Conservation (phyloP, 352 stramenopile species). For the Phytophthora fragariae region DNA sequence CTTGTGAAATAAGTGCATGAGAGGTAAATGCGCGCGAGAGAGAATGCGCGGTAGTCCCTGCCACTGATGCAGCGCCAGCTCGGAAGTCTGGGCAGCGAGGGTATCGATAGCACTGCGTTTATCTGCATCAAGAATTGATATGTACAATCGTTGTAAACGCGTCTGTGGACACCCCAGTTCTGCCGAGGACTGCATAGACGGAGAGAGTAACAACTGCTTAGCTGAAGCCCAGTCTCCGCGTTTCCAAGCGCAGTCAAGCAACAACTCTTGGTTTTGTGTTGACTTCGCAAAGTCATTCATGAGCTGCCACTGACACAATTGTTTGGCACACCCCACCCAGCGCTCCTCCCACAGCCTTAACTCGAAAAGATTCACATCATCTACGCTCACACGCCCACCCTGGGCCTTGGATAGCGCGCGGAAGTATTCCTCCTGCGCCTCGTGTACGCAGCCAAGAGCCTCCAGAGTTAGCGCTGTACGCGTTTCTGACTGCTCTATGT, state of each 20-base stretch:
- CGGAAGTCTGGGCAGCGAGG: conserved; percentile 73
- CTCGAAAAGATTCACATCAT: conserved; percentile 89
- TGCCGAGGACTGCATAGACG: conserved; percentile 66
- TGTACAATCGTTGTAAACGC: conserved; percentile 87
- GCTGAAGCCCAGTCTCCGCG: conserved; percentile 89
- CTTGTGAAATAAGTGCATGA: conserved; percentile 92
- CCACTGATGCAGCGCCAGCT: conserved; percentile 90
- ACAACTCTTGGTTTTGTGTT: conserved; percentile 92
- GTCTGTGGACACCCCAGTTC: conserved; percentile 81
- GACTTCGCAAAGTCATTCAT: conserved; percentile 93
- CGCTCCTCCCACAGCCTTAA: conserved; percentile 88
- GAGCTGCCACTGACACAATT: conserved; percentile 93
- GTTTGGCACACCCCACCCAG: conserved; percentile 92
- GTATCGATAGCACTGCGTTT: conserved; percentile 77
- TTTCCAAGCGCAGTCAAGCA: conserved; percentile 95
- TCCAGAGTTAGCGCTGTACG: conserved; percentile 78
- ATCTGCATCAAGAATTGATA: conserved; percentile 86
- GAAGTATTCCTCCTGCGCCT: conserved; percentile 91
- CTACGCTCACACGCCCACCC: conserved; percentile 72
- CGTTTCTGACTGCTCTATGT: conserved; percentile 80
- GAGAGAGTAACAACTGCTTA: conserved; percentile 79
- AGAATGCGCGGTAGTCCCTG: conserved; percentile 87
- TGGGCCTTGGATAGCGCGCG: conserved; percentile 82
- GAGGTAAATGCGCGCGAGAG: conserved; percentile 75
- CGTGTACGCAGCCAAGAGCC: conserved; percentile 82